Base-by-base conservation (phyloP, 176 grass and related monocot species). In the Lolium rigidum region DNA sequence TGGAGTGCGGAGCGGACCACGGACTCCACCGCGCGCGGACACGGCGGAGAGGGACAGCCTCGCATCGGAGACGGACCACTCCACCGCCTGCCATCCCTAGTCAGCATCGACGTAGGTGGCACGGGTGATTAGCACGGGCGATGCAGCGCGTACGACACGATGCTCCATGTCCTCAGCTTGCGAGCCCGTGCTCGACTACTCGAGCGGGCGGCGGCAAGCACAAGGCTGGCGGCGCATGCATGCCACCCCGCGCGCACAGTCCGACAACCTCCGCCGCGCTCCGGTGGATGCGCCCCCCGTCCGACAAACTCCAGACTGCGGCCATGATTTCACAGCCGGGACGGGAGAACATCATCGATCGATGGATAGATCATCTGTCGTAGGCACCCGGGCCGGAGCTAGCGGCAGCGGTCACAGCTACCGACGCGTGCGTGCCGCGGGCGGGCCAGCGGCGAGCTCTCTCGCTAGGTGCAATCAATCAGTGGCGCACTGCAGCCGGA, bases 281-380 rank as follows among this genome's bases (percentile, higher is more conserved):
- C 65, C 74, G 43, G 46, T 79, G 77, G 16, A 54, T 22, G 39
- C 69, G 55, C 31, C 20, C 1, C 31, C 50, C 12, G 56, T 25
- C 72, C 83, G 73, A 39, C 74, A 68, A 4, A 61, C 47, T 66
- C 76, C 84, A 37, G 54, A 10, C 85, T 21, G 78, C 54, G 66
- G 9, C 85, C 47, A 76, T 67, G 79, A 56, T 57, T 86, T 67
- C 70, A 0, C 52, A 5, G 39, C 49, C 37, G 38, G 14, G 44
- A 50, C 44, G 51, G 51, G 13, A 56, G 54, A 35, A 35, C 31
- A 35, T 35, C 31, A n/a, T n/a, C n/a, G n/a, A n/a, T n/a, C n/a
- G n/a, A n/a, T n/a, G n/a, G n/a, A n/a, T n/a, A n/a, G n/a, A n/a
- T n/a, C n/a, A 35, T 35, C 1, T 35, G 31, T 35, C 31, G 31